These are phyloP conservation scores for Endocladia muricata DNA, from an alignment of 31 red algal species.

Conservation along the genomic window DNA sequence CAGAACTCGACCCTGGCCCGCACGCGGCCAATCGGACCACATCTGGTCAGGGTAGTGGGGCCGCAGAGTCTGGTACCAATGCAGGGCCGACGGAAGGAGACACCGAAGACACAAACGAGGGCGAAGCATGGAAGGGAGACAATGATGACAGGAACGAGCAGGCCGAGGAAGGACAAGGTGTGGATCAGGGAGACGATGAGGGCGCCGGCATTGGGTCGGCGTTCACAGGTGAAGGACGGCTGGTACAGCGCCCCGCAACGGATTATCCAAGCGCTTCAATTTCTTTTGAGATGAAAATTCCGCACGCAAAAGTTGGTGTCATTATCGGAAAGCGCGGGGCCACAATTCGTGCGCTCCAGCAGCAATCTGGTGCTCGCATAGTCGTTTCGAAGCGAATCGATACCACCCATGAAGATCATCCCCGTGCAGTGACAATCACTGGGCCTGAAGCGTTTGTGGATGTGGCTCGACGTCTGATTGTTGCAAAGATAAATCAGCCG, in stretches of 20 bases:
- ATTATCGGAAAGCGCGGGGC: constrained; percentile 68
- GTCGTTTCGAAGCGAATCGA: constrained; percentile 53
- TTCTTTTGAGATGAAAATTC: constrained; percentile 56
- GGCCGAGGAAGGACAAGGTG: constrained; percentile 1
- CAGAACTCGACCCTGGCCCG: not conserved
- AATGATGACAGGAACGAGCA: not conserved
- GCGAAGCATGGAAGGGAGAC: not conserved
- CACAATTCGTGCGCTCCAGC: constrained; percentile 68
- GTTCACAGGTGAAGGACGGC: constrained; percentile 9
- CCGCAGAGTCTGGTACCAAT: not conserved
- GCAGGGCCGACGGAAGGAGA: not conserved
- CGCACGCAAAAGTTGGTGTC: constrained; percentile 60
- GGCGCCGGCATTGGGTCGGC: not conserved
- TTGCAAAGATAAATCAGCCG: constrained; percentile 1
- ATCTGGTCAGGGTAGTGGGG: not conserved
- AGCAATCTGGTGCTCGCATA: constrained; percentile 66
- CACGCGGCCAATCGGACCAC: not conserved
- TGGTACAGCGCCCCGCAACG: constrained; percentile 1
- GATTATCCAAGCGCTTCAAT: constrained; percentile 20
- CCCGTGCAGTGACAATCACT: constrained; percentile 58
- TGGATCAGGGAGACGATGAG: not conserved
- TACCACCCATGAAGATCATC: constrained; percentile 11
- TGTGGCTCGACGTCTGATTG: constrained; percentile 34
- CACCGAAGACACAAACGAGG: not conserved
- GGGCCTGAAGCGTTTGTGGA: constrained; percentile 47